phyloP scores from a whole-genome alignment of 2,329 filamentous ascomycete species.

The Exophiala phaeomuriformis region DNA sequence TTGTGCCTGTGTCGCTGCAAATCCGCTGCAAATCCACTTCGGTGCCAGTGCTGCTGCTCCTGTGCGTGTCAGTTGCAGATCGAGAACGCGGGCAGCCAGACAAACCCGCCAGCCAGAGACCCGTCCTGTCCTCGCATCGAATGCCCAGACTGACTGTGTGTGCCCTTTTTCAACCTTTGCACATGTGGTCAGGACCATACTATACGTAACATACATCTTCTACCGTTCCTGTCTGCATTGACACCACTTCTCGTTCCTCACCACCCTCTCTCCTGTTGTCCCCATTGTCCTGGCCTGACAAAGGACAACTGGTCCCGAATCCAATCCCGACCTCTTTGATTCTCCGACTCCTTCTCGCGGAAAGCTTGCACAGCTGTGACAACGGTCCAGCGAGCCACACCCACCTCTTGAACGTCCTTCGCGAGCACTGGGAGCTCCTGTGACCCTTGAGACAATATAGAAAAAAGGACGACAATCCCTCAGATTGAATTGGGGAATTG shows the following conservation, averaged over 20 bases:
- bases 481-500: not conserved
- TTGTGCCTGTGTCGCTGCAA: no score
- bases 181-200: slow-evolving; percentile 1
- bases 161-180: not conserved
- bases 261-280: not conserved
- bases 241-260: not conserved
- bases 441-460: not conserved
- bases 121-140: not conserved
- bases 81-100: no score
- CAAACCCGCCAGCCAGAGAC: no score
- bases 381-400: no score
- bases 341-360: slow-evolving; percentile 14
- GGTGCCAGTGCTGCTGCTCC: no score
- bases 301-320: not conserved
- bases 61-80: no score
- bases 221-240: slow-evolving; percentile 1
- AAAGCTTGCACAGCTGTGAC: not conserved
- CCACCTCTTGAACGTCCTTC: not conserved
- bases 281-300: not conserved
- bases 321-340: not conserved
- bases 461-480: not conserved
- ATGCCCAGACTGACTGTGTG: not conserved
- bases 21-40: no score
- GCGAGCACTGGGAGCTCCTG: not conserved
- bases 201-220: not conserved